phyloP scores from a whole-genome alignment of 208 protist species.

The Leishmania lainsoni region DNA sequence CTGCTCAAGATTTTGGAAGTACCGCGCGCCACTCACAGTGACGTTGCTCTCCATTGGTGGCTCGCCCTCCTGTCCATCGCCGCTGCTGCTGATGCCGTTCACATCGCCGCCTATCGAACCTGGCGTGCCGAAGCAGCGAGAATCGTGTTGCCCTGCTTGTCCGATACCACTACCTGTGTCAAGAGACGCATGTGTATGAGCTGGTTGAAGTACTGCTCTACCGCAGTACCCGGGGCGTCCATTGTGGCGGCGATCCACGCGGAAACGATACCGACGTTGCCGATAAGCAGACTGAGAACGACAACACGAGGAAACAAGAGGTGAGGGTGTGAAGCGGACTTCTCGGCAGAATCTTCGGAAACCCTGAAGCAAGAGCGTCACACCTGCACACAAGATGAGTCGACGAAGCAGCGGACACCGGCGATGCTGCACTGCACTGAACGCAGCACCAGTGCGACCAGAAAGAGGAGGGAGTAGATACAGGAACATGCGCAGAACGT shows the following conservation, averaged over 20 bases:
- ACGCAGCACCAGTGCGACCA: too few relatives aligned
- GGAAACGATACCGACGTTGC: not conserved
- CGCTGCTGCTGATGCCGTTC: not conserved
- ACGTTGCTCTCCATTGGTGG: conserved; percentile 79
- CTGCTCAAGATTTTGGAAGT: conserved; percentile 83
- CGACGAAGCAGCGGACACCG: not conserved
- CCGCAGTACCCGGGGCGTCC: conserved; percentile 59
- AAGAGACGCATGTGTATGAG: conserved; percentile 82
- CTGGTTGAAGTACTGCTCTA: conserved; percentile 90
- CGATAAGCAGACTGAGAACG: conserved; percentile 4
- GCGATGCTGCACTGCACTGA: not conserved
- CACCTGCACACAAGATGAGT: not conserved
- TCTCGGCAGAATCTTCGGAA: not conserved
- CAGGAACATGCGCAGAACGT: not conserved
- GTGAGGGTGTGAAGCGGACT: not conserved
- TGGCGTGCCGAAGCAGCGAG: conserved; percentile 68
- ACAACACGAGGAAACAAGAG: not conserved
- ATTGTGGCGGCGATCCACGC: conserved; percentile 16
- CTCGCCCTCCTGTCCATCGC: conserved; percentile 38
- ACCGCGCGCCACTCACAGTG: conserved; percentile 71
- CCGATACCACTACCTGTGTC: conserved; percentile 79
- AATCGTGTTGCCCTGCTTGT: conserved; percentile 80
- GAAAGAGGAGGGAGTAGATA: not conserved
- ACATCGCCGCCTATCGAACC: conserved; percentile 7
- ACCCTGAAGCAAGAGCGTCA: not conserved